Conservation (phyloP, 768 basidiomycete species). For the Termitomyces sp. region DNA sequence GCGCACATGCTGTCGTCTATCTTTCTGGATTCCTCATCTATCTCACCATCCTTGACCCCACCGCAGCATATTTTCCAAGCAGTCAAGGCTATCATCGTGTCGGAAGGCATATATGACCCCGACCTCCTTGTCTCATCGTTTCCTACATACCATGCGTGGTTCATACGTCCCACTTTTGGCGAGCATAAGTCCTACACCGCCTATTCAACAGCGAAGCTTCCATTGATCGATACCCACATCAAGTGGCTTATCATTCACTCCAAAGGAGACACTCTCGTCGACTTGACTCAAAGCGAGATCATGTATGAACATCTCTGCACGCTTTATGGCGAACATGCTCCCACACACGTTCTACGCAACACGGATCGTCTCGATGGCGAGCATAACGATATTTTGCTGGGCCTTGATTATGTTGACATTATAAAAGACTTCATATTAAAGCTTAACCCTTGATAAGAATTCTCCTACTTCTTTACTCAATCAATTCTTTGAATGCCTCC, state of each 20-base stretch:
- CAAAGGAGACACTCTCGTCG: constrained; percentile 62
- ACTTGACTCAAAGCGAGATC: constrained; percentile 52
- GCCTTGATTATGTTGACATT: constrained; percentile 39
- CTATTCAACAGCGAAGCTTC: constrained; percentile 40
- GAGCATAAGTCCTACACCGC: constrained; percentile 38
- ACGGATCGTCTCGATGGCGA: constrained; percentile 40
- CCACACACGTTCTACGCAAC: constrained; percentile 21
- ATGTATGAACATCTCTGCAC: constrained; percentile 53
- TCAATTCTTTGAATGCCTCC: constrained; percentile 36
- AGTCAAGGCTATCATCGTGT: constrained; percentile 51
- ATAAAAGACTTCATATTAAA: constrained; percentile 35
- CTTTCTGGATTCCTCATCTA: constrained; percentile 47
- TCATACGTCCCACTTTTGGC: constrained; percentile 64
- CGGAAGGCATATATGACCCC: constrained; percentile 79
- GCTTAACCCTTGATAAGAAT: neutral
- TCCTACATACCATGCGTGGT: constrained; percentile 66
- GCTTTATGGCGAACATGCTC: constrained; percentile 25
- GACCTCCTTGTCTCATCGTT: constrained; percentile 59
- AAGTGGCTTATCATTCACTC: constrained; percentile 78
- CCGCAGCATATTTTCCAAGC: constrained; percentile 33
- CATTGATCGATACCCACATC: constrained; percentile 31
- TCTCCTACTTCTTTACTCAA: neutral
- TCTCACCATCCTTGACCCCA: constrained; percentile 42
- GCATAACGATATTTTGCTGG: constrained; percentile 49
- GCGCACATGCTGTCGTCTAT: constrained; percentile 77